Base-by-base conservation (phyloP, 805 yeast genomes). In the Kodamaea laetipori region DNA sequence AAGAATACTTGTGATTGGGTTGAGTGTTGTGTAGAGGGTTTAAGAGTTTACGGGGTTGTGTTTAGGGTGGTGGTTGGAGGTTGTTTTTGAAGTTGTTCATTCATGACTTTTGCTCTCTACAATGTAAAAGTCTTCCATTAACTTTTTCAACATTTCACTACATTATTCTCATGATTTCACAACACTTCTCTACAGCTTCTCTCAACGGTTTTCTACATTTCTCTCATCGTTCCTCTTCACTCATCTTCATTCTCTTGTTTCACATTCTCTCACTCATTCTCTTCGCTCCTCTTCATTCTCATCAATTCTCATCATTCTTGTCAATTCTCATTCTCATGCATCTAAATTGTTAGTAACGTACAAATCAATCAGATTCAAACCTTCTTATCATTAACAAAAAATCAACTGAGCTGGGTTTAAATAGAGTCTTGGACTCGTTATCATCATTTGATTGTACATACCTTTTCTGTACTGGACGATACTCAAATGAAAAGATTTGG, bases 351-450 rank as follows among this genome's bases (percentile, higher is more conserved):
- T 42, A 42, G 45, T 42, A 41, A 13, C 16, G 32, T 25, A 37
- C 28, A 28, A 26, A 32, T 23, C 24, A 25, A 26, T 42, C 45
- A 42, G 45, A 42, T 60, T 60, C 57, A 41, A 45, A 44, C 47
- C 48, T 54, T 62, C 57, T 65, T 66, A 62, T 66, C 71, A 66
- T 63, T 51, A 66, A 64, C 67, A 63, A 61, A 63, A 58, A 56
- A 64, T 67, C 72, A 66, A 67, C 59, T 66, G 72, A 67, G 71
- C 71, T 66, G 71, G 71, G 72, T 67, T 66, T 62, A 55, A 58
- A 55, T 52, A 56, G 69, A 64, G 70, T 63, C 67, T 52, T 49
- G 52, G 71, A 63, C 71, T 65, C 71, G 54, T 55, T 63, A 63
- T 66, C 72, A 64, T 66, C 72, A 64, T 52, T 39, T 13, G 33